Conservation (phyloP, 2,329 filamentous ascomycete species). For the Sporothrix brunneoviolacea region DNA sequence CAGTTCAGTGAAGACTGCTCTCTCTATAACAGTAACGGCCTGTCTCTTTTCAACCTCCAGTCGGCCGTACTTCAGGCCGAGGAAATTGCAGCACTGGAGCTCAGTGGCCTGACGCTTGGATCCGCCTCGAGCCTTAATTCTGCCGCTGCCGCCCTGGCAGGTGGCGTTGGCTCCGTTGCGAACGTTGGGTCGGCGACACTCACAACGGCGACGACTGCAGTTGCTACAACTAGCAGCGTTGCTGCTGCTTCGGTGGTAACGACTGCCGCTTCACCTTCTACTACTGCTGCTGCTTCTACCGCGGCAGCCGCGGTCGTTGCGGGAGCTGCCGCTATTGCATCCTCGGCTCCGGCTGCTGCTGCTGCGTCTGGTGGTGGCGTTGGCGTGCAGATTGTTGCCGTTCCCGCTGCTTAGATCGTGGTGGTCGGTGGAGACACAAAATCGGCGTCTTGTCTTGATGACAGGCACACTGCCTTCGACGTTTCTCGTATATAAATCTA, state of each 20-base stretch:
- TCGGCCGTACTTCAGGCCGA: constrained; percentile 23
- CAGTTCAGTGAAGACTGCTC: constrained; percentile 29
- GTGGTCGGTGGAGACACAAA: neutral
- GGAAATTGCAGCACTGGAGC: constrained; percentile 24
- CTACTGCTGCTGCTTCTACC: neutral
- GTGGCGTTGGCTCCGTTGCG: neutral
- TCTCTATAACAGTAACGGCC: constrained; percentile 22
- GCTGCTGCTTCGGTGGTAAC: neutral
- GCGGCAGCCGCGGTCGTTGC: neutral
- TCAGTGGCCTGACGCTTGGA: constrained; percentile 22
- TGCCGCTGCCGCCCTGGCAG: constrained; percentile 9
- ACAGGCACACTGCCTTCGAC: neutral
- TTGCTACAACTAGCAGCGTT: neutral
- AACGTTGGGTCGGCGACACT: neutral
- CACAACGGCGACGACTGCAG: neutral
- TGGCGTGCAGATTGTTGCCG: constrained; percentile 15
- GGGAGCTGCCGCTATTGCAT: neutral
- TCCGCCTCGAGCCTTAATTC: constrained; percentile 12
- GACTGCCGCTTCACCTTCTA: neutral
- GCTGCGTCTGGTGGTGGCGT: constrained; percentile 6
- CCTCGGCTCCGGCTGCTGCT: neutral
- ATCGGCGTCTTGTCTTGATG: constrained; percentile 3
- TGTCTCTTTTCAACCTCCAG: constrained; percentile 25
- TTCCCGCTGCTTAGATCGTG: neutral
- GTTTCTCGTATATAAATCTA: too few species aligned